These are phyloP conservation scores for Bacidia gigantensis DNA, from an alignment of 495 filamentous ascomycete species.

Conservation along the genomic window DNA sequence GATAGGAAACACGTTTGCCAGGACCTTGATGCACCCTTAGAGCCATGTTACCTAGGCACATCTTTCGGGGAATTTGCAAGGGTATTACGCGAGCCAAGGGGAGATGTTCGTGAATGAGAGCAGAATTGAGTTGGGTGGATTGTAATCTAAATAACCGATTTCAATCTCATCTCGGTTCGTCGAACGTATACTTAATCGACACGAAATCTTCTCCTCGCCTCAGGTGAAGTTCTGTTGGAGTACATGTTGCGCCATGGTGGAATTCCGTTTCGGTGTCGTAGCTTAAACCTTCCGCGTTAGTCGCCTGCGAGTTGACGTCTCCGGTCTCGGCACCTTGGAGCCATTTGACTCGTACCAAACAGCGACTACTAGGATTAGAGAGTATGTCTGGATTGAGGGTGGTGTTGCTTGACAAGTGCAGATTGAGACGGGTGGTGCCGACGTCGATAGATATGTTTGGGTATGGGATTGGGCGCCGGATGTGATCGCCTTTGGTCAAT, in stretches of 20 bases:
- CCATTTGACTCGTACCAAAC: constrained; percentile 15
- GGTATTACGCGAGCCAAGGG: no score
- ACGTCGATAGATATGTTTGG: constrained; percentile 13
- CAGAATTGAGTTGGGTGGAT: not conserved
- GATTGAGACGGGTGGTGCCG: constrained; percentile 9
- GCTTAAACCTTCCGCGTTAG: constrained; percentile 11
- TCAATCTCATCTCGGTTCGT: constrained; percentile 8
- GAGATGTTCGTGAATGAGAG: not conserved
- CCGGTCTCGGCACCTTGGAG: constrained; percentile 9
- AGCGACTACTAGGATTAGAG: constrained; percentile 13
- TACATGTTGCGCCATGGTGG: constrained; percentile 11
- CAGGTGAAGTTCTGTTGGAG: constrained; percentile 14
- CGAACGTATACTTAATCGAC: constrained; percentile 14
- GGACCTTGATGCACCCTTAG: no score
- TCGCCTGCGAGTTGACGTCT: constrained; percentile 10
- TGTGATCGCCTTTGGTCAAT: constrained; percentile 8
- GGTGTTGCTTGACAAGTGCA: constrained; percentile 10
- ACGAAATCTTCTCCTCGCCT: constrained; percentile 14
- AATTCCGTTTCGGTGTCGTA: constrained; percentile 14
- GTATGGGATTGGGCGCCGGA: constrained; percentile 10
- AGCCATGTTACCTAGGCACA: no score
- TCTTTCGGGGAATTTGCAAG: no score
- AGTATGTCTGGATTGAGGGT: constrained; percentile 10
- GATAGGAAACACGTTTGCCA: no score
- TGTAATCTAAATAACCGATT: not conserved